Conservation (phyloP, 2,329 filamentous ascomycete genomes). For the Colletotrichum gigasporum region DNA sequence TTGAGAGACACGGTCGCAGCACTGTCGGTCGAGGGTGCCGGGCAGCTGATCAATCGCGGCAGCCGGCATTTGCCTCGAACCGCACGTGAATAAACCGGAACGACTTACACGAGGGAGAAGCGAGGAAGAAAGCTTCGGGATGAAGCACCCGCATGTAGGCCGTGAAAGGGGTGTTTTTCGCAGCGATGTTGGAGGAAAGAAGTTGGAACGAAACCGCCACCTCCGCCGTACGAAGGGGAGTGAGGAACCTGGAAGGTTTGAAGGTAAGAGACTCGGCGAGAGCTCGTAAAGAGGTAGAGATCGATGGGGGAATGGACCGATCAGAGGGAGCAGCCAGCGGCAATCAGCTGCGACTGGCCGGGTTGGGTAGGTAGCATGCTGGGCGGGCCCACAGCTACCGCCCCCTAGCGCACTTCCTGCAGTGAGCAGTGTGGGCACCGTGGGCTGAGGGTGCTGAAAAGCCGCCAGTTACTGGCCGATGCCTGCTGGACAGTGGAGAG, state of each 20-base stretch:
- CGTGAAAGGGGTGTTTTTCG: not conserved
- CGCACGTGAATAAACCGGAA: constrained; percentile 7
- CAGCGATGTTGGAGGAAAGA: not conserved
- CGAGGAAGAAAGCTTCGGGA: not conserved
- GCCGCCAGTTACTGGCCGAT: not conserved
- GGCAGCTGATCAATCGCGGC: not conserved
- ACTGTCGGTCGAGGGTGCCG: not conserved
- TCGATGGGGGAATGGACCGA: constrained; percentile 11
- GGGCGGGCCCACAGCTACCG: constrained; percentile 12
- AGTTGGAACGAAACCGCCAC: constrained; percentile 18
- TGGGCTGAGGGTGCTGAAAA: not conserved
- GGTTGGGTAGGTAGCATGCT: constrained; percentile 1
- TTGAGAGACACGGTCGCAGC: not conserved
- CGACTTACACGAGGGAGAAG: constrained; percentile 19
- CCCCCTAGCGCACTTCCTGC: constrained; percentile 18
- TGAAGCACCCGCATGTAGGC: constrained; percentile 2
- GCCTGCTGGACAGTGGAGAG: not conserved
- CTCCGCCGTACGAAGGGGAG: not conserved
- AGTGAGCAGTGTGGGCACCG: not conserved
- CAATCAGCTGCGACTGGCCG: constrained; percentile 22
- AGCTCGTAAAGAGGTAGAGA: not conserved
- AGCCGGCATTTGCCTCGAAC: not conserved
- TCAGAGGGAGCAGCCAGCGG: constrained; percentile 25
- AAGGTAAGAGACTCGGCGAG: not conserved
- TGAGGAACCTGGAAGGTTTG: not conserved